Evolutionary conservation across 2,329 filamentous ascomycete species (phyloP), one percentile per base, ranked within the genome.

Genomic region (Neophaeococcomyces aloes): DNA sequence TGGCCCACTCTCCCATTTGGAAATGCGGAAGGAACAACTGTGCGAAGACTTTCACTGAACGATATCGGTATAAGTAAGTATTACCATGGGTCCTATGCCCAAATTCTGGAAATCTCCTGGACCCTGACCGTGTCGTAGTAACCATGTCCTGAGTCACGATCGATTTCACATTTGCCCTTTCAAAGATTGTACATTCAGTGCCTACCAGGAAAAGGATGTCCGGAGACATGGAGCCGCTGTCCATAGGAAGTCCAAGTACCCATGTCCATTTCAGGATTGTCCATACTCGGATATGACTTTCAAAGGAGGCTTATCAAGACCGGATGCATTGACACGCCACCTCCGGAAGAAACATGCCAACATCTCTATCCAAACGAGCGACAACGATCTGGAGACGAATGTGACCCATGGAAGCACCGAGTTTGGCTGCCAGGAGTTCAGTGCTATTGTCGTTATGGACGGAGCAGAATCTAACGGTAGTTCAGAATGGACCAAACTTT

Each of bases 241-340:
- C 14, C 38, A 41, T 17, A 2, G 18, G 27, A 41, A 41, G 38
- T 27, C 38, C 38, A 41, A 41, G 19, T n/a, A 31, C 29, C 29
- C 29, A 32, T 41, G 38, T 32, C 38, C 38, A 2, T 32, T 41
- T 17, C n/a, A 13, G 15, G 38, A 21, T 32, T 41, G 38, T 19
- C 27, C 27, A 19, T 41, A 41, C 21, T 41, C 38, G 27, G 13
- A 29, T 15, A 41, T 18, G n/a, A 29, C 27, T 8, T 3, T 7
- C 7, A 27, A 32, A 17, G 14, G 10, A 18, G 38, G 38, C 5
- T 13, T 41, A 7, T 41, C 38, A 17, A 41, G 38, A 18, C 30
- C 30, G n/a, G 38, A 41, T 41, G 38, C 38, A n/a, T 32, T 41
- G 38, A 41, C 19, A 29, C 25, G 38, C 8, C 38, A 41, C 19